Base-by-base conservation (phyloP, 2,329 filamentous ascomycete species). In the Decorospora gaudefroyi region DNA sequence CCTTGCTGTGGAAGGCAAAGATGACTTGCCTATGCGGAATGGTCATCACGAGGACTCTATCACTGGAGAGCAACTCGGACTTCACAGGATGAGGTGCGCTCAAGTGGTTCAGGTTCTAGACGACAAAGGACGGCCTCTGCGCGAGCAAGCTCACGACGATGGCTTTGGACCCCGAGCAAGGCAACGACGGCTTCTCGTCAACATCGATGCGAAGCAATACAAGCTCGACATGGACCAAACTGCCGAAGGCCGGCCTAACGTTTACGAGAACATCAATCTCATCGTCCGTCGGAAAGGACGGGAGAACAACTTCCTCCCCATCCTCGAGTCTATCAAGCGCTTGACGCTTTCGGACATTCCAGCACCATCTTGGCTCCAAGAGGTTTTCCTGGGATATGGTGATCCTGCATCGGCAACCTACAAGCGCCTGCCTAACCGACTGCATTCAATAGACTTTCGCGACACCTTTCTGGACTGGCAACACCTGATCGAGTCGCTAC, bases 381-480 rank as follows among this genome's bases (percentile, higher is more conserved):
- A 97, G 57, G 92, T 97, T 7, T 99, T 97, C 69, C 76, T 99
- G n/a, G 93, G 93, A 3, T 97, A 95, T 68, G 93, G 93, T 32
- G 91, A 99, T 69, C 92, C 93, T 45, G 82, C 89, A 19, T 86
- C 88, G 46, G 93, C 93, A 22, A 87, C 84, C 15, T 96, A 95
- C 73, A 90, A 88, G 52, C 85, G 90, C 36, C 74, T 99, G 11
- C 74, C 87, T 1, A 93, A 90, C 67, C 81, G 85, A 46, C 77
- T 95, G 52, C 83, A 84, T 60, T 88, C 81, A 42, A 76, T 99
- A 39, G 90, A 99, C 68, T 96, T 90, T 67, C 81, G 90, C 42
- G 95, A 99, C 66, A 97, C 93, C 0, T 96, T 99, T 67, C 72
- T 97, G 46, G 85, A 96, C 72, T 97, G 92, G 91, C 85, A 95